phyloP scores from a whole-genome alignment of 208 protist genomes.

The Trichomonas vaginalis region DNA sequence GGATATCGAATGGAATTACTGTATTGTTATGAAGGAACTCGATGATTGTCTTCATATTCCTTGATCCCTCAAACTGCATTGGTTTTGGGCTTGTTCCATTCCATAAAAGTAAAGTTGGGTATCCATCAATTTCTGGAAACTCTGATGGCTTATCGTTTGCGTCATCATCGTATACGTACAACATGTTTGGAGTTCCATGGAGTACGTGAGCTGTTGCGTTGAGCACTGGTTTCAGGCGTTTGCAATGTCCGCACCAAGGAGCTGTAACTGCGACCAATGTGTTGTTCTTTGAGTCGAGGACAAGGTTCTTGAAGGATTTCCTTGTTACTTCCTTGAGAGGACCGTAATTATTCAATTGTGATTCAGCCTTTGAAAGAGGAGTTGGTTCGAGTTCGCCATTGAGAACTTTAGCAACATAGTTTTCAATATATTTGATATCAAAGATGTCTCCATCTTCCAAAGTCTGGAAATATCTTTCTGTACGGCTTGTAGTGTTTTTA shows the following conservation, averaged over 20 bases:
- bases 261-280: background rate
- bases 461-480: background rate
- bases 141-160: background rate
- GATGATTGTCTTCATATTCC: background rate
- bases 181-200: background rate
- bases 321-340: background rate
- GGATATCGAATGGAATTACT: background rate
- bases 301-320: background rate
- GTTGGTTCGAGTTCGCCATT: background rate
- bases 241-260: conserved; percentile 2
- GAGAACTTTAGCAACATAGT: background rate
- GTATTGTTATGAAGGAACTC: background rate
- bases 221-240: background rate
- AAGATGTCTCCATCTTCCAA: background rate
- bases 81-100: too few relatives aligned
- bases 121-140: background rate
- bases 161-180: background rate
- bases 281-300: background rate
- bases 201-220: background rate
- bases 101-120: background rate
- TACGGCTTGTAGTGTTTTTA: background rate
- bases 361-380: background rate
- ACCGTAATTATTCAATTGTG: background rate
- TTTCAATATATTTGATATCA: background rate
- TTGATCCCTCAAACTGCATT: background rate